Base-by-base conservation (phyloP, 2,329 filamentous ascomycete genomes). In the Xylariaceae sp. region DNA sequence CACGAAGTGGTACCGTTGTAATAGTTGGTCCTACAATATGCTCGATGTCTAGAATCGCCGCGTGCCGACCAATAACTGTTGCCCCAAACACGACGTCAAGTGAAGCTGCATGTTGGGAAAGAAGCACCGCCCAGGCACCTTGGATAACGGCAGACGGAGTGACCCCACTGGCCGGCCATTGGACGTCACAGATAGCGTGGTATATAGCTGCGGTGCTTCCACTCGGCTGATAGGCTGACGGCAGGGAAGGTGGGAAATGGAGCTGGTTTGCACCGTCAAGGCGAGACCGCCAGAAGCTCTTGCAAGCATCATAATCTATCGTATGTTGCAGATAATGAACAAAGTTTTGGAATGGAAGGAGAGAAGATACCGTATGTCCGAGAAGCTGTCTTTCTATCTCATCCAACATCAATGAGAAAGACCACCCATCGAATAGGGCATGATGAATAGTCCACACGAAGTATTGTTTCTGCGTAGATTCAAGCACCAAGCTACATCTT, bases 11-110 rank as follows among this genome's bases (percentile, higher is more conserved):
- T 6, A 55, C 13, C 8, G 53, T 21, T 5, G 53, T 42, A n/a
- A 55, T 55, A 3, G 53, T 55, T 7, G 53, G 53, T 9, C 53
- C 53, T 2, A 33, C 35, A 24, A 55, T 44, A 8, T 55, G 32
- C 18, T 52, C 53, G 2, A 55, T 44, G 3, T 42, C 53, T 4
- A 47, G n/a, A 1, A 47, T 37, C 3, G 53, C 7, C 6, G 53
- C 53, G 1, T 32, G 37, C 10, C 53, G 53, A 10, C 53, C 53
- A 16, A 42, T 20, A 4, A 55, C 47, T 8, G 53, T 55, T 16
- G 39, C n/a, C 1, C 47, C 47, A 39, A 55, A 55, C 20, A 55
- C 3, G 9, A 21, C 29, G 27, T 55, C 53, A 13, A 13, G 2
- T 11, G 3, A 33, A 26, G 48, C 48, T 2, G 43, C 52, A n/a